Conservation (phyloP, 257 asterid species). For the Solanum infundibuliforme region DNA sequence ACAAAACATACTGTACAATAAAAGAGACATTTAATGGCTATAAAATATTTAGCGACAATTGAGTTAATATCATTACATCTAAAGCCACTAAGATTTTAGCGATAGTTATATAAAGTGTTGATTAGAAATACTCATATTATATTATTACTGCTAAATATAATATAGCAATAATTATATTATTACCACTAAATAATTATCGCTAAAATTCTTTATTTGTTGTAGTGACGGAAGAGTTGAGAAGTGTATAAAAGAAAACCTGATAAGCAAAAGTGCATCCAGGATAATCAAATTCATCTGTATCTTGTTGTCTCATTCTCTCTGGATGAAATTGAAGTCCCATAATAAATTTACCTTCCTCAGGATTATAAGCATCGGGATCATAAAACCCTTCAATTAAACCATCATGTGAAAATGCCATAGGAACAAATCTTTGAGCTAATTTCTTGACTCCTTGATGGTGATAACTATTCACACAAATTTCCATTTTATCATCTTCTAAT, state of each 20-base stretch:
- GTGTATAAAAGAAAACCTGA: constrained; percentile 12
- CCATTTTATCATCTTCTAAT: constrained; percentile 30
- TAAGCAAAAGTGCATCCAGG: constrained; percentile 55
- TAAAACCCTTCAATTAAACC: constrained; percentile 78
- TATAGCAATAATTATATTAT: too few species aligned
- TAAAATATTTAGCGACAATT: background rate
- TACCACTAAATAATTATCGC: background rate
- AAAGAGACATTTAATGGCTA: background rate
- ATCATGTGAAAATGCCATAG: constrained; percentile 76
- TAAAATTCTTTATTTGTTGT: too few species aligned
- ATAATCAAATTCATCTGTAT: constrained; percentile 62
- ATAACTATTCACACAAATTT: constrained; percentile 61
- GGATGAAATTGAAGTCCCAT: constrained; percentile 96
- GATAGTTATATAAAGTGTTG: background rate
- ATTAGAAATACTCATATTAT: too few species aligned
- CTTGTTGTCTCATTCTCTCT: constrained; percentile 54
- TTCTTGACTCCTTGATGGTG: constrained; percentile 87
- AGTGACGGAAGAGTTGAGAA: background rate
- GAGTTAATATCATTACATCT: background rate
- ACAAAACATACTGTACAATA: background rate
- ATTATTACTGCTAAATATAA: accelerated
- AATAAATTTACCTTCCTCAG: constrained; percentile 69
- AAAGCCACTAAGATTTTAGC: background rate
- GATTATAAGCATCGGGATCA: constrained; percentile 70
- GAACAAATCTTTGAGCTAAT: constrained; percentile 62